phyloP scores from a whole-genome alignment of 805 yeast genomes.

The Candida ulmi region DNA sequence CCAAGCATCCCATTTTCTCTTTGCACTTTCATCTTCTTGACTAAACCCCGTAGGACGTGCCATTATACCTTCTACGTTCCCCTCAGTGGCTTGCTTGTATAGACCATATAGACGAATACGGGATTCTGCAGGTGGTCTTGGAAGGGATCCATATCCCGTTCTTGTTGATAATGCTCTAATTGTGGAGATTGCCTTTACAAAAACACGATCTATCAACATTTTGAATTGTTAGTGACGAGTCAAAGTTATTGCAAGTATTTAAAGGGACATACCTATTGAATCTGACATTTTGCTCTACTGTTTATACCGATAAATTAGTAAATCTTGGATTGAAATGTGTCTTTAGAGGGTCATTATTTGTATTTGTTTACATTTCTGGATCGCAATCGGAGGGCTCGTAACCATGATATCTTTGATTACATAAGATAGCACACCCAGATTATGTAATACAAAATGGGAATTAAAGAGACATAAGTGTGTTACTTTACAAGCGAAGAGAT shows the following conservation, averaged over 20 bases:
- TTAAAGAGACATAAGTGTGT: too few species aligned
- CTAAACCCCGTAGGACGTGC: constrained; percentile 56
- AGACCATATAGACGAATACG: constrained; percentile 71
- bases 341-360: too few species aligned
- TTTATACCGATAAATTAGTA: too few species aligned
- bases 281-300: constrained; percentile 14
- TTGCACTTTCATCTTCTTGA: constrained; percentile 60
- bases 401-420: background rate
- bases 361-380: background rate
- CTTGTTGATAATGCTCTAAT: constrained; percentile 66
- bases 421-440: too few species aligned
- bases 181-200: constrained; percentile 76
- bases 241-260: too few species aligned
- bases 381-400: background rate
- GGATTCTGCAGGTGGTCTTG: constrained; percentile 71
- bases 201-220: constrained; percentile 53
- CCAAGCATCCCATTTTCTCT: constrained; percentile 86
- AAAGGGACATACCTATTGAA: constrained; percentile 14
- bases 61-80: constrained; percentile 68
- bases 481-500: too few species aligned
- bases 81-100: constrained; percentile 84
- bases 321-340: too few species aligned
- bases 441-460: too few species aligned
- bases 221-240: background rate
- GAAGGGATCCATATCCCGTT: constrained; percentile 55